Percentiles rank a stretch among this genome's conserved stretches.
These are phyloP conservation scores for Mrakia hoshinonis DNA, from an alignment of 768 basidiomycete genomes.

Conservation along the genomic window DNA sequence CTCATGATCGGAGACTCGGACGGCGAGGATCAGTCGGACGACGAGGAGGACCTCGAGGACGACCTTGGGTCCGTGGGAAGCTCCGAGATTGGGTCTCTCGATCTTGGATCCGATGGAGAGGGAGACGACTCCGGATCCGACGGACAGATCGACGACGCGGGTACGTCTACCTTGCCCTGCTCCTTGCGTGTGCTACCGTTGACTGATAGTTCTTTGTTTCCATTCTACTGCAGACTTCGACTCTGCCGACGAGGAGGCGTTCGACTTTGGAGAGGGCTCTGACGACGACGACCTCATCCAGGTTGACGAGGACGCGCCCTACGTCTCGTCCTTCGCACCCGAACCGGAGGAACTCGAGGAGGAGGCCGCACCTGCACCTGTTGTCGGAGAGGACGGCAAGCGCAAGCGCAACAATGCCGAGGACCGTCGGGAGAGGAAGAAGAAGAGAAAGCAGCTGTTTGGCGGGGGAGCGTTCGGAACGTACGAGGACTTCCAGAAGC, in stretches of 20 bases:
- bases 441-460: constrained; percentile 53
- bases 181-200: not conserved
- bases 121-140: constrained; percentile 21
- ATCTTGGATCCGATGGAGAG: constrained; percentile 24
- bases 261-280: constrained; percentile 40
- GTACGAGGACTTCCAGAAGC: constrained; percentile 41
- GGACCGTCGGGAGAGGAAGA: constrained; percentile 41
- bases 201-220: not conserved
- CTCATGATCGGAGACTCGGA: constrained; percentile 33
- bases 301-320: constrained; percentile 22
- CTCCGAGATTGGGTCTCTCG: constrained; percentile 1
- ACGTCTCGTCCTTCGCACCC: constrained; percentile 11
- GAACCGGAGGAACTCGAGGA: constrained; percentile 15
- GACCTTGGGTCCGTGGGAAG: constrained; percentile 15
- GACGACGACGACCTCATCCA: constrained; percentile 38
- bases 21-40: constrained; percentile 31
- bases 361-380: not conserved
- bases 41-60: constrained; percentile 28
- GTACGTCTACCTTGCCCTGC: constrained; percentile 44
- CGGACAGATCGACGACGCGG: constrained; percentile 44
- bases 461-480: constrained; percentile 35
- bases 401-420: constrained; percentile 33
- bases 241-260: constrained; percentile 43
- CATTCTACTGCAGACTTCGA: constrained; percentile 53
- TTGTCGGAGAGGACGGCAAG: constrained; percentile 21